A percentile compares a stretch with the other conserved stretches of the same genome.
phyloP scores from a whole-genome alignment of 352 stramenopile genomes.

The Plasmopara viticola region DNA sequence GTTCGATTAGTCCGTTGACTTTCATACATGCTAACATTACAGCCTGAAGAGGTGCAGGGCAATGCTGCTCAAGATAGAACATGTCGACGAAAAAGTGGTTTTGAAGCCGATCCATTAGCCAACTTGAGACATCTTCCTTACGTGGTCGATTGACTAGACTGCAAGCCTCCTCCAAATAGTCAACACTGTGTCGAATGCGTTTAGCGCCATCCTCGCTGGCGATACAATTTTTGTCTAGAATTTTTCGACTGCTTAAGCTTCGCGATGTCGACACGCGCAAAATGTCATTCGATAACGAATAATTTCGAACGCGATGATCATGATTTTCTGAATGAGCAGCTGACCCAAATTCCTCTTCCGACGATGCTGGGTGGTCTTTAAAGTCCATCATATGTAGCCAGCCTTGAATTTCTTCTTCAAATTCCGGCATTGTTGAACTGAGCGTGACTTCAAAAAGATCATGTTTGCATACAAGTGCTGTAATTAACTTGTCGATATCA shows the following conservation, averaged over 20 bases:
- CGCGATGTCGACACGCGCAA: constrained; percentile 33
- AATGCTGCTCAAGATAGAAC: constrained; percentile 50
- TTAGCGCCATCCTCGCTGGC: not conserved
- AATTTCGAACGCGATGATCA: constrained; percentile 14
- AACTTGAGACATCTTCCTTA: constrained; percentile 33
- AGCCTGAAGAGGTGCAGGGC: constrained; percentile 34
- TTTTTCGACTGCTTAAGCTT: constrained; percentile 26
- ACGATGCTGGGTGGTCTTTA: constrained; percentile 17
- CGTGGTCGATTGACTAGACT: not conserved
- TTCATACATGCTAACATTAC: constrained; percentile 55
- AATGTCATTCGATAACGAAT: constrained; percentile 28
- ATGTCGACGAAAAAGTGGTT: constrained; percentile 63
- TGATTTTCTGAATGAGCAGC: constrained; percentile 3
- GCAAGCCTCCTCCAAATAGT: too few relatives aligned
- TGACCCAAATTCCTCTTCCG: constrained; percentile 4
- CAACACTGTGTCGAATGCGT: too few relatives aligned
- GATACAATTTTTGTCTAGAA: not conserved
- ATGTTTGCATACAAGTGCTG: constrained; percentile 54
- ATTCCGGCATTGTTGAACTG: constrained; percentile 45
- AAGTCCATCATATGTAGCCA: constrained; percentile 74
- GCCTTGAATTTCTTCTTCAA: constrained; percentile 62
- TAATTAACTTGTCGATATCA: constrained; percentile 65
- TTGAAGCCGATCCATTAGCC: constrained; percentile 46
- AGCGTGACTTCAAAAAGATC: constrained; percentile 59
- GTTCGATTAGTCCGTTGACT: constrained; percentile 38